phyloP scores from a whole-genome alignment of 129 eudicot species.

The Centrapalus pauciflorus region DNA sequence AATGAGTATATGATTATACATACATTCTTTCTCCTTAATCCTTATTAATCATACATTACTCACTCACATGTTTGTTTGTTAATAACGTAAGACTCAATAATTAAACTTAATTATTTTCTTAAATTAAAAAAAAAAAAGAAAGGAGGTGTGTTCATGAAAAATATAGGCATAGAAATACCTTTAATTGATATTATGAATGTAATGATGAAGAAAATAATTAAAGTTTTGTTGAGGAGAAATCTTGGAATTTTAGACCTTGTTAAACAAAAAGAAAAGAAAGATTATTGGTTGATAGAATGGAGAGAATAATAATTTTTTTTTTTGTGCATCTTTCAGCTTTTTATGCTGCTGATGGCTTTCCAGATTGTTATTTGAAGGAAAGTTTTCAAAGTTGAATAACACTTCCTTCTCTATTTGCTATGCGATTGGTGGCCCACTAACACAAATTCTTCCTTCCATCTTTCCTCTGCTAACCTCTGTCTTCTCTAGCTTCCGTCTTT shows the following conservation, averaged over 20 bases:
- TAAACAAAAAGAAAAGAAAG: not conserved
- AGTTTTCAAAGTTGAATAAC: no score
- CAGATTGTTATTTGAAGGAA: constrained; percentile 8
- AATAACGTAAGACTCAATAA: no score
- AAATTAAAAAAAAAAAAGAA: no score
- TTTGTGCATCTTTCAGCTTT: constrained; percentile 4
- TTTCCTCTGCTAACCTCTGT: not conserved
- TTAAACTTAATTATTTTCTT: no score
- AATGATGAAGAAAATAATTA: not conserved
- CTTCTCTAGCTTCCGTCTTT: not conserved
- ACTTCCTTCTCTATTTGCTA: not conserved
- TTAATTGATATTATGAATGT: not conserved
- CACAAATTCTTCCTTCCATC: not conserved
- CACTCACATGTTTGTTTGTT: no score
- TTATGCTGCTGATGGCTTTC: constrained; percentile 1
- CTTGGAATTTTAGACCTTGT: not conserved
- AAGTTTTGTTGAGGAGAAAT: not conserved
- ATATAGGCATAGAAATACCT: no score
- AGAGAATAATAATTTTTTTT: not conserved
- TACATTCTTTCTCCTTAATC: no score
- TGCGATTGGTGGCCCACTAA: constrained; percentile 21
- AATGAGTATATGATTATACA: no score
- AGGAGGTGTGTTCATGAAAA: no score
- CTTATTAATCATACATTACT: no score
- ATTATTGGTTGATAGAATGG: not conserved